phyloP scores from a whole-genome alignment of 2,329 filamentous ascomycete species.

The Fusarium armeniacum region DNA sequence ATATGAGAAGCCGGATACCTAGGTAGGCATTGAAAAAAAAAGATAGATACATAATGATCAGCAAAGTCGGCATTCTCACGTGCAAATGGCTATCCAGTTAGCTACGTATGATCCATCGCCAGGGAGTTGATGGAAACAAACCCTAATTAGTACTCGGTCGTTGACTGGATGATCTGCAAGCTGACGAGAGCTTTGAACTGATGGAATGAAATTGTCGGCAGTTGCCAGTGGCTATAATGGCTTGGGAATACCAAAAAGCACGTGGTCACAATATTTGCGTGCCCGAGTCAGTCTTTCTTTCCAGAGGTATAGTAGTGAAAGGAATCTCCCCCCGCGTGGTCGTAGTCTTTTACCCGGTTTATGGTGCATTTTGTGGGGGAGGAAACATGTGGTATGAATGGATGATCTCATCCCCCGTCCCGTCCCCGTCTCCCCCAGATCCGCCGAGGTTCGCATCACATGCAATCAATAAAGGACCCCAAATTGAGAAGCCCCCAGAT shows the following conservation, averaged over 20 bases:
- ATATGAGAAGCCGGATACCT: constrained; percentile 2
- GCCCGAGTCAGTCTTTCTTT: constrained; percentile 29
- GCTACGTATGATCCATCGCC: constrained; percentile 3
- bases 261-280: constrained; percentile 32
- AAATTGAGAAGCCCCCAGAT: constrained; percentile 8
- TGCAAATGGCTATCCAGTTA: constrained; percentile 23
- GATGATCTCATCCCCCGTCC: constrained; percentile 29
- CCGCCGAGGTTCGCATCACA: constrained; percentile 40
- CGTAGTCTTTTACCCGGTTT: constrained; percentile 10
- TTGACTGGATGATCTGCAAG: neutral
- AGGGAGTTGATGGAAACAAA: constrained; percentile 18
- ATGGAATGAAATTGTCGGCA: neutral
- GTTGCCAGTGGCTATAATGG: neutral
- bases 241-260: constrained; percentile 26
- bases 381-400: constrained; percentile 29
- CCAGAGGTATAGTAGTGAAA: neutral
- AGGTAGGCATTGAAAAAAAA: neutral
- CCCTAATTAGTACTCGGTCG: constrained; percentile 5
- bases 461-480: constrained; percentile 27
- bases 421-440: constrained; percentile 17
- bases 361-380: constrained; percentile 30
- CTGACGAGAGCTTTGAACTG: neutral
- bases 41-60: constrained; percentile 9
- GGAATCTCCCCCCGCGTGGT: constrained; percentile 23
- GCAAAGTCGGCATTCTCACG: constrained; percentile 20